Evolutionary conservation across 768 basidiomycete species (phyloP).

Genomic region (Tephrocybe sp.): DNA sequence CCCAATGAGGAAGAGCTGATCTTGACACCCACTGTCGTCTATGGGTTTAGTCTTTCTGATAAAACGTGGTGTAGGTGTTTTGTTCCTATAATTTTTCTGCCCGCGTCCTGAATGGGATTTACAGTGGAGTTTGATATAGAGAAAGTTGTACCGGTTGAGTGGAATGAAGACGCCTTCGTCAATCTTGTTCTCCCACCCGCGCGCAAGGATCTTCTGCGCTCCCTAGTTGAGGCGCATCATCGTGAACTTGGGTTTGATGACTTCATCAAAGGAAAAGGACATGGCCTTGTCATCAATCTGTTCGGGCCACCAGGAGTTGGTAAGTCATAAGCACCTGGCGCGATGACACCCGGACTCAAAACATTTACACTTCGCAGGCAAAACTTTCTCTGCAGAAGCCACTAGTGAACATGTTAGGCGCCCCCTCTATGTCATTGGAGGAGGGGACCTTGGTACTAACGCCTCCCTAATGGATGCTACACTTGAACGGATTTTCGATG

Average conservation of each 20-base stretch:
- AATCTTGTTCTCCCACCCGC: slow-evolving; percentile 55
- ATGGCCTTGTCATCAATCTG: slow-evolving; percentile 45
- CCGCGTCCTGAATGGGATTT: neutral
- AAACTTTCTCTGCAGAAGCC: slow-evolving; percentile 59
- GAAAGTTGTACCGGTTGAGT: slow-evolving; percentile 48
- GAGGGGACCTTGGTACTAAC: slow-evolving; percentile 52
- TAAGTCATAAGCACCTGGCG: slow-evolving; percentile 14
- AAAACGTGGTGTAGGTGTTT: slow-evolving; percentile 53
- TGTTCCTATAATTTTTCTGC: neutral
- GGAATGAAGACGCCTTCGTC: slow-evolving; percentile 57
- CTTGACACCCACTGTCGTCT: slow-evolving; percentile 53
- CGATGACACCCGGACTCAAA: neutral
- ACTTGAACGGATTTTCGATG: slow-evolving; percentile 45
- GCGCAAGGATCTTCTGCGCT: slow-evolving; percentile 52
- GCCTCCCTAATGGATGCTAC: slow-evolving; percentile 40
- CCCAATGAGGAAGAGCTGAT: slow-evolving; percentile 52
- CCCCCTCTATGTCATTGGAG: slow-evolving; percentile 51
- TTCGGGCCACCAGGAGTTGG: slow-evolving; percentile 62
- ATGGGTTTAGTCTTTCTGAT: slow-evolving; percentile 59
- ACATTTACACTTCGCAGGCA: slow-evolving; percentile 31
- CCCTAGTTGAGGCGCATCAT: slow-evolving; percentile 58
- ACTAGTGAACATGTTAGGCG: slow-evolving; percentile 53
- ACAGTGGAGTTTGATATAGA: slow-evolving; percentile 62
- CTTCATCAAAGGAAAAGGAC: slow-evolving; percentile 63
- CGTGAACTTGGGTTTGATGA: slow-evolving; percentile 52